Percentiles rank a stretch among this genome's conserved stretches.
Evolutionary conservation across 495 filamentous ascomycete genomes (phyloP).

Genomic region (Halenospora varia): DNA sequence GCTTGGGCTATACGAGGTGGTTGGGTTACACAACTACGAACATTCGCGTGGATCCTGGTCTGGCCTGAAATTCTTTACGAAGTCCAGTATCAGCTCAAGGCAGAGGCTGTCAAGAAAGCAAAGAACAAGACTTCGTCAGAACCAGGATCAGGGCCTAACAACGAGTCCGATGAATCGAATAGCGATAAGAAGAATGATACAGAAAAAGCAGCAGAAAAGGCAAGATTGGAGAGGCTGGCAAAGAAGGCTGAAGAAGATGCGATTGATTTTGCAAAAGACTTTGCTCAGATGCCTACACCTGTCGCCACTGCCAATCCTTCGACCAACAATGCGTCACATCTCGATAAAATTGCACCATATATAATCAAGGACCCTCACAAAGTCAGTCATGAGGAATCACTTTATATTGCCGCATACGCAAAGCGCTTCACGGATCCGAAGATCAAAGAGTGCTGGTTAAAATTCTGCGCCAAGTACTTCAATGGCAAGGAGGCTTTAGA

Average conservation of each 20-base stretch:
- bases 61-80: constrained; percentile 58
- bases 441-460: constrained; percentile 42
- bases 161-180: constrained; percentile 20
- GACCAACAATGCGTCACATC: constrained; percentile 42
- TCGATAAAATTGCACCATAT: constrained; percentile 41
- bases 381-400: constrained; percentile 57
- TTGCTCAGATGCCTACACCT: constrained; percentile 40
- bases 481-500: constrained; percentile 86
- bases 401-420: constrained; percentile 70
- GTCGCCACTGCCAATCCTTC: constrained; percentile 41
- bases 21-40: constrained; percentile 87
- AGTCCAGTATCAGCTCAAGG: constrained; percentile 53
- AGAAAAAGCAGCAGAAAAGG: constrained; percentile 36
- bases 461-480: constrained; percentile 70
- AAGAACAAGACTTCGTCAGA: constrained; percentile 26
- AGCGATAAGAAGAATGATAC: constrained; percentile 5
- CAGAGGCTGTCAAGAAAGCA: constrained; percentile 32
- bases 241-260: constrained; percentile 40
- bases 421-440: constrained; percentile 43
- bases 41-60: constrained; percentile 77
- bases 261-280: constrained; percentile 42
- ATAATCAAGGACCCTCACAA: constrained; percentile 53
- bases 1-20: constrained; percentile 89
- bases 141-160: constrained; percentile 14
- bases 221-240: constrained; percentile 47